phyloP scores from a whole-genome alignment of 2,329 filamentous ascomycete genomes.

The Aureobasidium namibiae region DNA sequence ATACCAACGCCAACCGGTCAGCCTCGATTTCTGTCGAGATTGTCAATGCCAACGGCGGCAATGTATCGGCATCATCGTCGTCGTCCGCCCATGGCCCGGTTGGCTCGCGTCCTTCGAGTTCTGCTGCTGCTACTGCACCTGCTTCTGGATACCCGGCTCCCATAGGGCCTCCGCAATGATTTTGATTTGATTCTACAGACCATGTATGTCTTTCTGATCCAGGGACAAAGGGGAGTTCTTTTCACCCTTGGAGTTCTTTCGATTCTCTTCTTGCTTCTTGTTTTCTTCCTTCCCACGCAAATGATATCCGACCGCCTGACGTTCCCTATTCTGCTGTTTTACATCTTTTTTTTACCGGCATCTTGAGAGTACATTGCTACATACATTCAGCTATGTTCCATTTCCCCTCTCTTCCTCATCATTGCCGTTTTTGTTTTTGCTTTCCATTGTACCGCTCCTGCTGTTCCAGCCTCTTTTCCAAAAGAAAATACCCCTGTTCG shows the following conservation, averaged over 20 bases:
- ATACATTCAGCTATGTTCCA: not conserved
- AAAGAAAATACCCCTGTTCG: slow-evolving; percentile 6
- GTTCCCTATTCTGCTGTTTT: slow-evolving; percentile 9
- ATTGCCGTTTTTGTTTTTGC: slow-evolving; percentile 14
- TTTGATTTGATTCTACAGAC: slow-evolving; percentile 14
- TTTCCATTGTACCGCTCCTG: slow-evolving; percentile 4
- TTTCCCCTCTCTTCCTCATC: not conserved
- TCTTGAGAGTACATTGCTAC: slow-evolving; percentile 8
- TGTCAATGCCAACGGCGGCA: slow-evolving; percentile 1
- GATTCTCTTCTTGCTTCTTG: slow-evolving; percentile 2
- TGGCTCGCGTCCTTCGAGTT: slow-evolving; percentile 18
- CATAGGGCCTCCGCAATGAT: slow-evolving; percentile 31
- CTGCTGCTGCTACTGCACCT: slow-evolving; percentile 16
- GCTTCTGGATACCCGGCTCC: slow-evolving; percentile 33
- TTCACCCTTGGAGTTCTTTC: not conserved
- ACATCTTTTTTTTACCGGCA: not conserved
- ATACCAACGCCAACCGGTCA: slow-evolving; percentile 7
- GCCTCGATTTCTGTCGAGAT: slow-evolving; percentile 5
- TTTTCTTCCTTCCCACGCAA: not conserved
- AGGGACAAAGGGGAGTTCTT: not conserved
- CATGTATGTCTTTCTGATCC: slow-evolving; percentile 4
- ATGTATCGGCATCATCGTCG: not conserved
- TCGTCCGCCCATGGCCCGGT: slow-evolving; percentile 12
- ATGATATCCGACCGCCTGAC: slow-evolving; percentile 12
- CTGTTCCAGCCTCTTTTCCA: slow-evolving; percentile 7